Evolutionary conservation across 2,329 filamentous ascomycete species (phyloP).

Genomic region (Polychaeton citri): DNA sequence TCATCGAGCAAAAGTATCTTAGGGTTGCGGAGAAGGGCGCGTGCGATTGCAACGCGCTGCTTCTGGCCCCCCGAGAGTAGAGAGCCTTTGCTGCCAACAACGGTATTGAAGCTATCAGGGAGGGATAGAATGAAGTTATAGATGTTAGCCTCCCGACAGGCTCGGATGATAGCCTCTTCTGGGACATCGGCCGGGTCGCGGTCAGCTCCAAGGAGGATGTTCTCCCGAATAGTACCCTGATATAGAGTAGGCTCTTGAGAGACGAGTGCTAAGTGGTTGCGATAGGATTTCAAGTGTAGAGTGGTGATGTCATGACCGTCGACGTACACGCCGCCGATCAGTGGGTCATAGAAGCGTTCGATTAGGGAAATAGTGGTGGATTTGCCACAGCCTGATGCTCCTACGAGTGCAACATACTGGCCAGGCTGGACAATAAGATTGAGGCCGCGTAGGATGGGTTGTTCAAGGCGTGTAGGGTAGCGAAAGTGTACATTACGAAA

Average conservation of each 20-base stretch:
- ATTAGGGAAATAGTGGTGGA: conserved; percentile 83
- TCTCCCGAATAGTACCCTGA: conserved; percentile 81
- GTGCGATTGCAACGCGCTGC: conserved; percentile 85
- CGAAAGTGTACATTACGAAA: conserved; percentile 90
- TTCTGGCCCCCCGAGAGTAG: conserved; percentile 86
- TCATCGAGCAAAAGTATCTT: conserved; percentile 76
- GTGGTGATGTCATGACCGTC: conserved; percentile 71
- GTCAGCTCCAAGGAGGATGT: conserved; percentile 68
- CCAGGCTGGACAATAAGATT: conserved; percentile 62
- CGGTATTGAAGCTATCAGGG: conserved; percentile 39
- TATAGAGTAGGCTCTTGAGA: conserved; percentile 92
- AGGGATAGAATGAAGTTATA: conserved; percentile 82
- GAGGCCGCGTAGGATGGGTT: conserved; percentile 79
- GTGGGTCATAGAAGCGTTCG: conserved; percentile 88
- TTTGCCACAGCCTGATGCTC: conserved; percentile 90
- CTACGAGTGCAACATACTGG: conserved; percentile 79
- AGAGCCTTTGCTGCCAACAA: conserved; percentile 71
- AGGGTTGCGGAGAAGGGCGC: conserved; percentile 80
- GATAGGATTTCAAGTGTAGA: conserved; percentile 77
- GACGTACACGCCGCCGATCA: conserved; percentile 65
- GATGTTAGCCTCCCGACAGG: conserved; percentile 82
- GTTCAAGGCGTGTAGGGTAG: conserved; percentile 81
- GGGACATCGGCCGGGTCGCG: conserved; percentile 44
- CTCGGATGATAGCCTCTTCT: conserved; percentile 36
- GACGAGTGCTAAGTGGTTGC: conserved; percentile 71